These are phyloP conservation scores for Lipomyces yarrowii DNA, from an alignment of 1,139 yeast species.

Conservation along the genomic window DNA sequence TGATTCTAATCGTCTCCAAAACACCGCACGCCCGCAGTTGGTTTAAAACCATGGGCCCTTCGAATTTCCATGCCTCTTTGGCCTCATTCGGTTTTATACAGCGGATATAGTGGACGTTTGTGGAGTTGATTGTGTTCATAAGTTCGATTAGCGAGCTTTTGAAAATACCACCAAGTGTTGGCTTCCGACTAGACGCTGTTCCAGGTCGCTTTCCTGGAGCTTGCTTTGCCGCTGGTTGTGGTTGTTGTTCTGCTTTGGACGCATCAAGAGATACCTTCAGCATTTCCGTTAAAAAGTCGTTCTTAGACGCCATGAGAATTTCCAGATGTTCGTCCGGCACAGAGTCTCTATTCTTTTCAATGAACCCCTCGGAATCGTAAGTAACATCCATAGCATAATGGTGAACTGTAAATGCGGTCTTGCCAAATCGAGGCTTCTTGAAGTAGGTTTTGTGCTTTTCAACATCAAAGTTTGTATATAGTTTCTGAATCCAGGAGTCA, in stretches of 20 bases:
- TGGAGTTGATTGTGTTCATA: slow-evolving; percentile 89
- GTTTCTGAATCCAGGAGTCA: slow-evolving; percentile 87
- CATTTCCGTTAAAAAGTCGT: slow-evolving; percentile 64
- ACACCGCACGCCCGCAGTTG: slow-evolving; percentile 99
- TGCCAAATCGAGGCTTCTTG: slow-evolving; percentile 94
- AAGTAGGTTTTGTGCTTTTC: slow-evolving; percentile 78
- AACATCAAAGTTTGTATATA: slow-evolving; percentile 75
- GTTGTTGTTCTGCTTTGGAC: slow-evolving; percentile 56
- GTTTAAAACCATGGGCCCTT: slow-evolving; percentile 90
- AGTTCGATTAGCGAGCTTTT: slow-evolving; percentile 89
- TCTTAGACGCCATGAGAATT: slow-evolving; percentile 70
- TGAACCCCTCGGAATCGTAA: slow-evolving; percentile 91
- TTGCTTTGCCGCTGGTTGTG: slow-evolving; percentile 46
- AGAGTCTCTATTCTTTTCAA: slow-evolving; percentile 95
- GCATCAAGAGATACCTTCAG: slow-evolving; percentile 66
- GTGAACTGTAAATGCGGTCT: slow-evolving; percentile 82
- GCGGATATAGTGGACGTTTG: slow-evolving; percentile 94
- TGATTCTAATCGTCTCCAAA: slow-evolving; percentile 90
- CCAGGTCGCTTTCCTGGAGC: slow-evolving; percentile 35
- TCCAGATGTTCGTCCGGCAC: slow-evolving; percentile 95
- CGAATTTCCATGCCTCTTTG: slow-evolving; percentile 95
- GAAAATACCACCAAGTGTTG: slow-evolving; percentile 93
- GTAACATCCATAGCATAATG: slow-evolving; percentile 95
- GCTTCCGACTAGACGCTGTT: slow-evolving; percentile 65
- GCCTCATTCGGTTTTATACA: slow-evolving; percentile 96